Percentiles rank a stretch among this genome's conserved stretches.
Conservation (phyloP, 805 yeast species). For the Debaryomyces tyrocola region DNA sequence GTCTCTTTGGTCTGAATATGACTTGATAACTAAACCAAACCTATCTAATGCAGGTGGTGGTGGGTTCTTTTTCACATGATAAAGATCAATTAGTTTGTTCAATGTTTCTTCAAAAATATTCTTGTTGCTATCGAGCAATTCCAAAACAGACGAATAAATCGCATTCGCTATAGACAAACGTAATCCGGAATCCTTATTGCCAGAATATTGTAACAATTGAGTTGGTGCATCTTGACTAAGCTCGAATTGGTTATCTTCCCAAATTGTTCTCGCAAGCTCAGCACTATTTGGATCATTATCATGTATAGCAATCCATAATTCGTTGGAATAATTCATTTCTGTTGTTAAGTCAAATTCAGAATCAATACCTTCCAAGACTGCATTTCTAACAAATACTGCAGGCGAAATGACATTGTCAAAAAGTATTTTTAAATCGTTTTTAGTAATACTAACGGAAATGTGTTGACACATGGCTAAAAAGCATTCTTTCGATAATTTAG, state of each 20-base stretch:
- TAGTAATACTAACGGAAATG: constrained; percentile 60
- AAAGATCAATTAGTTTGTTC: constrained; percentile 52
- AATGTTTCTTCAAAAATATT: constrained; percentile 34
- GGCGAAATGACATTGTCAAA: constrained; percentile 58
- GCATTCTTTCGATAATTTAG: constrained; percentile 82
- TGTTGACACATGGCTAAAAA: constrained; percentile 75
- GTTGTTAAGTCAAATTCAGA: constrained; percentile 70
- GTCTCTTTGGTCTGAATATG: constrained; percentile 63
- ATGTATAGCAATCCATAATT: constrained; percentile 75
- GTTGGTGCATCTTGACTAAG: constrained; percentile 46
- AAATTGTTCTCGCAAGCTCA: constrained; percentile 73
- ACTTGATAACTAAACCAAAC: constrained; percentile 72
- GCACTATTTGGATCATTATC: constrained; percentile 66
- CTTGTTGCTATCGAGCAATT: constrained; percentile 15
- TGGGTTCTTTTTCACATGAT: constrained; percentile 61
- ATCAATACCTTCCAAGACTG: constrained; percentile 82
- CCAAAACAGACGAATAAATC: constrained; percentile 55
- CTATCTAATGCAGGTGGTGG: constrained; percentile 77
- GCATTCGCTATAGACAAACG: constrained; percentile 75
- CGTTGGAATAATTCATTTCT: constrained; percentile 50
- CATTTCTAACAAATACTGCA: constrained; percentile 69
- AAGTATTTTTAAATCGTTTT: constrained; percentile 57
- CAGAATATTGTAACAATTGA: constrained; percentile 51
- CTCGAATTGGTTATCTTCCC: constrained; percentile 74
- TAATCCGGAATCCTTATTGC: constrained; percentile 60